Evolutionary conservation across 176 grass and related monocot genomes (phyloP).

Genomic region (Lolium perenne): DNA sequence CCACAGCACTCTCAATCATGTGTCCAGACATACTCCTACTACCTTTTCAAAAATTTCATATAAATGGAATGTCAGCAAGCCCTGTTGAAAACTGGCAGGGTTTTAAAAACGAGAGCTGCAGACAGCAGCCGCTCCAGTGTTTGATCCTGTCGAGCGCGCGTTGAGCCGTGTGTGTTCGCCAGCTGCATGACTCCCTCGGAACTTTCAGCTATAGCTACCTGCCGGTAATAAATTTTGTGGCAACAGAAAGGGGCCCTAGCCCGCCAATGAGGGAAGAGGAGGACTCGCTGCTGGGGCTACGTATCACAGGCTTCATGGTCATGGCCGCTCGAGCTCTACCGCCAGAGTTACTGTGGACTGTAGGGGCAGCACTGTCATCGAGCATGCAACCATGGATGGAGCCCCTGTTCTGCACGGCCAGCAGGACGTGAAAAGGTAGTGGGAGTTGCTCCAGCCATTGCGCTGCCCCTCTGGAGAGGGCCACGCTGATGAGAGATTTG

Average conservation of each 20-base stretch:
- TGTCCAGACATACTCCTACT: neutral
- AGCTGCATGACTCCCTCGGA: conserved; percentile 32
- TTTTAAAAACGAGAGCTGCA: neutral
- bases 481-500: conserved; percentile 25
- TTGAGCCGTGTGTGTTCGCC: conserved; percentile 34
- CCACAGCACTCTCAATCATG: neutral
- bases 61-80: conserved; percentile 6
- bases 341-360: neutral
- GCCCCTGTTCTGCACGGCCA: conserved; percentile 6
- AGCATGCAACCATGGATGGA: neutral
- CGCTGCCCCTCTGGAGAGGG: neutral
- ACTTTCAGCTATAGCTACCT: conserved; percentile 48
- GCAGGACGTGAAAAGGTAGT: neutral
- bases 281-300: neutral
- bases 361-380: neutral
- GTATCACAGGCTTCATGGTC: conserved; percentile 39
- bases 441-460: neutral
- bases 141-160: conserved; percentile 22
- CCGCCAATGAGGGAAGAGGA: neutral
- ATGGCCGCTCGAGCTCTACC: neutral
- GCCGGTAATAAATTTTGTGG: conserved; percentile 32
- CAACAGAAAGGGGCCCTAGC: neutral
- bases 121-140: neutral
- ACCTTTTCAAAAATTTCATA: neutral
- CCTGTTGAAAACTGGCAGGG: neutral